Evolutionary conservation across 148 eudicot species (phyloP).

Genomic region (Vaccinium corymbosum): DNA sequence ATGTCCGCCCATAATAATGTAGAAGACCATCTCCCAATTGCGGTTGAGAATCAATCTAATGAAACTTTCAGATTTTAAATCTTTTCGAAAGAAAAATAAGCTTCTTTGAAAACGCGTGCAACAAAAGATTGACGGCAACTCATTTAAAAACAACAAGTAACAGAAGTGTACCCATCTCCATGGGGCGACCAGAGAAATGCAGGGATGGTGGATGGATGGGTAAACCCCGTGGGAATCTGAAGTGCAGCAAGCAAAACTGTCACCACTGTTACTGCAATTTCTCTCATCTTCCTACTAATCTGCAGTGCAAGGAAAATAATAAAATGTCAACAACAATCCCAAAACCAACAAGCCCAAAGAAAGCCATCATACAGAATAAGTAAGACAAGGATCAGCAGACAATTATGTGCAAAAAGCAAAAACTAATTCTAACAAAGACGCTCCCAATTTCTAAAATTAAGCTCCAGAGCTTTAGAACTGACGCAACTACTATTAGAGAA

Average conservation of each 20-base stretch:
- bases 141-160: too few relatives aligned
- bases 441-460: too few relatives aligned
- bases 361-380: background rate
- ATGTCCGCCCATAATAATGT: background rate
- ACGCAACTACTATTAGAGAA: too few relatives aligned
- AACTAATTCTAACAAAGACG: too few relatives aligned
- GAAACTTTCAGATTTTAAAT: background rate
- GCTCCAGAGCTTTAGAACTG: too few relatives aligned
- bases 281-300: constrained; percentile 39
- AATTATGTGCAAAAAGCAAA: background rate
- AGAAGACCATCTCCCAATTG: background rate
- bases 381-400: background rate
- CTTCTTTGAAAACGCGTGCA: too few relatives aligned
- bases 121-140: too few relatives aligned
- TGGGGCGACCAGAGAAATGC: constrained; percentile 77
- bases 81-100: background rate
- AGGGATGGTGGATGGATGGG: constrained; percentile 52
- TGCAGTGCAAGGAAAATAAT: background rate
- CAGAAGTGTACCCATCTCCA: constrained; percentile 44
- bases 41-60: background rate
- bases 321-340: constrained; percentile 1
- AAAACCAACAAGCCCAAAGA: background rate
- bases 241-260: constrained; percentile 35
- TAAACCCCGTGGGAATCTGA: constrained; percentile 23
- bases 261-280: constrained; percentile 22